A percentile compares a stretch with the other conserved stretches of the same genome.
Conservation (phyloP, 2,329 filamentous ascomycete genomes). For the Tolypocladium endophyticum region DNA sequence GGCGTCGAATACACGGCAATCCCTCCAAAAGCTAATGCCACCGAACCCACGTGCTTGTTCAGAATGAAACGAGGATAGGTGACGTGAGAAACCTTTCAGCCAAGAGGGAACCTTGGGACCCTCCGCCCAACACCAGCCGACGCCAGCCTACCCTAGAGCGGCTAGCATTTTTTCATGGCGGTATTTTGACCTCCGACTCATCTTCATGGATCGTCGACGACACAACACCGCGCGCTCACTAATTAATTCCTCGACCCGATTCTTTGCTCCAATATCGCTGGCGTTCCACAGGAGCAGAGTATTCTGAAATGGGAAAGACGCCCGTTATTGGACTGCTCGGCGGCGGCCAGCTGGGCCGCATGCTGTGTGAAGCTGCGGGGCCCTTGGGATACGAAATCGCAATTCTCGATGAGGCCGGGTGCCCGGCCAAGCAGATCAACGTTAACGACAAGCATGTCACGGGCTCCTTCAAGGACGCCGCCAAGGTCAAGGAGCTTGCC, state of each 20-base stretch:
- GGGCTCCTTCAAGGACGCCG: slow-evolving; percentile 79
- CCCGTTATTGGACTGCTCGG: slow-evolving; percentile 43
- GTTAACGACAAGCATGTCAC: slow-evolving; percentile 63
- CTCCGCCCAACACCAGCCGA: no score
- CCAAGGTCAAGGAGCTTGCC: slow-evolving; percentile 72
- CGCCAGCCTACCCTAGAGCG: neutral
- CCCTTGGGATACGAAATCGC: slow-evolving; percentile 67
- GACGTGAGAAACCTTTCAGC: no score
- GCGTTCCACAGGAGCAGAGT: neutral
- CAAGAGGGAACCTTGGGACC: no score
- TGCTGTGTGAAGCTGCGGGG: slow-evolving; percentile 80
- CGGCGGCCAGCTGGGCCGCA: slow-evolving; percentile 74
- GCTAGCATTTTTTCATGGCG: neutral
- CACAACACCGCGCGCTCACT: neutral
- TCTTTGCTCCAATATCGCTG: neutral
- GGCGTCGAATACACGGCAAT: neutral
- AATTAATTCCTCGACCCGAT: neutral
- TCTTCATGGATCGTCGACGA: no score
- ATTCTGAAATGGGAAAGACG: slow-evolving; percentile 13
- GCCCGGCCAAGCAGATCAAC: slow-evolving; percentile 80
- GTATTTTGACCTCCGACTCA: neutral
- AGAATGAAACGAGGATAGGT: neutral
- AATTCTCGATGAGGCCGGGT: slow-evolving; percentile 65
- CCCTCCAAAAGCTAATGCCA: neutral
- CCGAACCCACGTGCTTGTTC: neutral